Evolutionary conservation across 345 rosid species (phyloP).

Genomic region (Conringia planisiliqua): DNA sequence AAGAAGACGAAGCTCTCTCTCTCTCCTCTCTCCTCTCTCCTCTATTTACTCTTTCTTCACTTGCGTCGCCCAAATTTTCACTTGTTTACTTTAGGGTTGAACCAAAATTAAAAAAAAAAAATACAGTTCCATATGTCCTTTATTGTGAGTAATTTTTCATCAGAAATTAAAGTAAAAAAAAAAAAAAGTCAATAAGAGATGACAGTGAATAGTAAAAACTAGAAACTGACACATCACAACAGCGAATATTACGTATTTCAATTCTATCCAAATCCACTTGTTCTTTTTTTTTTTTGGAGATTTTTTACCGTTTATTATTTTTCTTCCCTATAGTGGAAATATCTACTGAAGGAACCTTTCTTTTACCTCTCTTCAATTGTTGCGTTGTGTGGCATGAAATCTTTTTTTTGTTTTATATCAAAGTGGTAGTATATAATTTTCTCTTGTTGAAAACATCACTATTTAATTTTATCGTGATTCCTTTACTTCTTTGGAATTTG

Average conservation of each 20-base stretch:
- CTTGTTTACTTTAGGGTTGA: neutral
- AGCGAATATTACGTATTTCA: neutral
- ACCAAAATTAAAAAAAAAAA: neutral
- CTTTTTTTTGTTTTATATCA: neutral
- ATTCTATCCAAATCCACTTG: neutral
- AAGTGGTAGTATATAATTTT: neutral
- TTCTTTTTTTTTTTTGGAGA: neutral
- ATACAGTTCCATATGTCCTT: neutral
- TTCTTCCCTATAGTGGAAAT: neutral
- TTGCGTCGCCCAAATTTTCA: neutral
- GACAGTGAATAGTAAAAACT: neutral
- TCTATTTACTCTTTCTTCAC: neutral
- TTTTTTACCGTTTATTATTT: neutral
- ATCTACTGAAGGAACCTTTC: neutral
- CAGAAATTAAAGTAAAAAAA: neutral
- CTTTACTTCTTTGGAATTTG: neutral
- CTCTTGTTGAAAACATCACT: neutral
- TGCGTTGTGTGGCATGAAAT: neutral
- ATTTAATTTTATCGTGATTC: neutral
- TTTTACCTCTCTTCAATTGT: neutral
- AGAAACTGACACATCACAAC: neutral
- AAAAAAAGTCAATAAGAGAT: neutral
- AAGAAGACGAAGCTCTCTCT: constrained; percentile 4
- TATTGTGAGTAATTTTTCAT: neutral
- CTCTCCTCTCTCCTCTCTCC: neutral